Conservation (phyloP, 495 filamentous ascomycete species). For the Aspergillus campestris region DNA sequence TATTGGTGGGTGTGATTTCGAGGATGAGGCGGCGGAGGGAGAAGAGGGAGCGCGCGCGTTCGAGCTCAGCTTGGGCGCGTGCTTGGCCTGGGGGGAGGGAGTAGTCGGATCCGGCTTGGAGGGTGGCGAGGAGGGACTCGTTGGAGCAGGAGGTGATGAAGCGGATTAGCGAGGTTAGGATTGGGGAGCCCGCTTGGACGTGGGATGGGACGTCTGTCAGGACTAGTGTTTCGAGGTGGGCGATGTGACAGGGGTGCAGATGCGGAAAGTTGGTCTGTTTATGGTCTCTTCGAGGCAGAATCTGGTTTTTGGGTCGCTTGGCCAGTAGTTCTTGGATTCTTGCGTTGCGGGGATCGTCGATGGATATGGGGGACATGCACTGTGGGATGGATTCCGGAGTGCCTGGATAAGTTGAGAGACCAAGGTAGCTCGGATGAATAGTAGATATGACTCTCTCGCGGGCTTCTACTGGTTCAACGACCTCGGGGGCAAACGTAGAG, state of each 20-base stretch:
- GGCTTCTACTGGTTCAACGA: constrained; percentile 10
- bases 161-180: constrained; percentile 39
- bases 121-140: constrained; percentile 45
- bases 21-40: constrained; percentile 48
- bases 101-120: constrained; percentile 45
- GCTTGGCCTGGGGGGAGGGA: constrained; percentile 41
- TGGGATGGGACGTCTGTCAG: constrained; percentile 53
- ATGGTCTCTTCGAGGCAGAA: constrained; percentile 17
- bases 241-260: constrained; percentile 50
- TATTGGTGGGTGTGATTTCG: constrained; percentile 41
- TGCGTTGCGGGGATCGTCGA: constrained; percentile 16
- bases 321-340: constrained; percentile 27
- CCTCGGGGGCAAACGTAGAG: constrained; percentile 40
- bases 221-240: constrained; percentile 47
- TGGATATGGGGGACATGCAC: constrained; percentile 20
- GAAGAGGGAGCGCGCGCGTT: constrained; percentile 42
- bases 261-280: constrained; percentile 30
- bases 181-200: constrained; percentile 32
- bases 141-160: constrained; percentile 55
- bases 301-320: constrained; percentile 28
- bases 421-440: not conserved
- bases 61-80: constrained; percentile 30
- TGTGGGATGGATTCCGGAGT: constrained; percentile 5
- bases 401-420: not conserved
- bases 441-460: not conserved